A percentile compares a stretch with the other conserved stretches of the same genome.
Conservation (phyloP, 768 basidiomycete genomes). For the Multifurca ochricompacta region DNA sequence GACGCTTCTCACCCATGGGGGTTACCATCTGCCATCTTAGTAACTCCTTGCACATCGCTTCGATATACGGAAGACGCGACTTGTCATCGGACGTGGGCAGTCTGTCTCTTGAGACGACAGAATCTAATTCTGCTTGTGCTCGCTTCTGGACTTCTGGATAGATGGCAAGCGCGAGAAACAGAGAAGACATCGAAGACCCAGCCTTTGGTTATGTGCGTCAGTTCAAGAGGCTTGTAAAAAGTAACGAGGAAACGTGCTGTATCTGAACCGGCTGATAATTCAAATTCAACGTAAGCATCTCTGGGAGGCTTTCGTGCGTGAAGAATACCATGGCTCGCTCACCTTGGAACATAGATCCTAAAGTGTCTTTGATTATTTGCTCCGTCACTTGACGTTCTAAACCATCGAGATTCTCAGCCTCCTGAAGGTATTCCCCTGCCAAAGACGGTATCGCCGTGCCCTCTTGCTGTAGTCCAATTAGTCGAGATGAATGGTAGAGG, state of each 20-base stretch:
- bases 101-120: conserved; percentile 21
- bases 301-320: too few relatives aligned
- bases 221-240: not conserved
- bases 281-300: too few relatives aligned
- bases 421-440: not conserved
- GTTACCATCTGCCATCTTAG: conserved; percentile 22
- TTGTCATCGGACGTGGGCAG: conserved; percentile 26
- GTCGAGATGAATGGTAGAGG: not conserved
- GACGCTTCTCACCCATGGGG: not conserved
- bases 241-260: conserved; percentile 17
- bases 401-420: not conserved
- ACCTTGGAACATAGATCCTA: not conserved
- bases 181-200: conserved; percentile 15
- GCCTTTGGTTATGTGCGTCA: conserved; percentile 15
- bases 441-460: not conserved
- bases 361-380: not conserved
- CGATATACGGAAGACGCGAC: conserved; percentile 24
- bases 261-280: conserved; percentile 19
- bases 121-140: conserved; percentile 26
- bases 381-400: not conserved
- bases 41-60: conserved; percentile 24
- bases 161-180: conserved; percentile 26
- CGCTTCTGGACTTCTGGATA: conserved; percentile 25
- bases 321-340: too few relatives aligned
- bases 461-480: not conserved